Conservation (phyloP, 169 alveolate genomes). For the Perkinsus chesapeaki region DNA sequence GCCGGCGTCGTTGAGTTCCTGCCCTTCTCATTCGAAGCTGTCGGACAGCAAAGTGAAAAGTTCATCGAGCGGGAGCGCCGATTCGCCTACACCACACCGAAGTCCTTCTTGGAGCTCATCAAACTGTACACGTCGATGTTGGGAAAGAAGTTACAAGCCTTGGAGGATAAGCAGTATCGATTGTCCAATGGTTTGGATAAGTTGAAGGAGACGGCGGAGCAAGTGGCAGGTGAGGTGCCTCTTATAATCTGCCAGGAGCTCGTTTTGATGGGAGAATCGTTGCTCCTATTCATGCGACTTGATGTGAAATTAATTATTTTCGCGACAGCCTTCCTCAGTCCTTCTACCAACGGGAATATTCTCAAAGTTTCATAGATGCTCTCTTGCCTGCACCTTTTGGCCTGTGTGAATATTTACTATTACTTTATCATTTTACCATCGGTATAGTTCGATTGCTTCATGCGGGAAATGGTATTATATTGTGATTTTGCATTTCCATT, state of each 20-base stretch:
- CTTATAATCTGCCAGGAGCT: slow-evolving; percentile 27
- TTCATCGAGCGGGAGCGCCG: slow-evolving; percentile 74
- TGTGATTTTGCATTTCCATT: too few relatives aligned
- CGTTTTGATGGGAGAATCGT: too few relatives aligned
- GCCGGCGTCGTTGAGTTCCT: slow-evolving; percentile 68
- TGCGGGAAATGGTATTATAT: too few relatives aligned
- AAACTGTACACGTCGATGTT: slow-evolving; percentile 80
- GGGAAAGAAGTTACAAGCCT: slow-evolving; percentile 53
- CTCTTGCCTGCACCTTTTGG: too few relatives aligned
- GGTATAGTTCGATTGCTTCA: too few relatives aligned
- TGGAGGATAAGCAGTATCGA: slow-evolving; percentile 63
- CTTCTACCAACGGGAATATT: too few relatives aligned
- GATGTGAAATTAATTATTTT: too few relatives aligned
- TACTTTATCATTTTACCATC: too few relatives aligned
- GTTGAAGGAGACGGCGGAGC: slow-evolving; percentile 58
- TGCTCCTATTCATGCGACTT: too few relatives aligned
- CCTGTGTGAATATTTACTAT: too few relatives aligned
- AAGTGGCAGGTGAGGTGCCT: slow-evolving; percentile 57
- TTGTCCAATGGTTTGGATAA: slow-evolving; percentile 78
- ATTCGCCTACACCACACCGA: slow-evolving; percentile 88
- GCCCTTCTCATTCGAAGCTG: slow-evolving; percentile 74
- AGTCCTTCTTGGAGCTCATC: slow-evolving; percentile 86
- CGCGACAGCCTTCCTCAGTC: too few relatives aligned
- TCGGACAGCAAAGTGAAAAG: slow-evolving; percentile 37
- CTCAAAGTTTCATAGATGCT: too few relatives aligned